Evolutionary conservation across 192 early-diverging fungal genomes (phyloP).

Genomic region (Umbelopsis ramanniana): DNA sequence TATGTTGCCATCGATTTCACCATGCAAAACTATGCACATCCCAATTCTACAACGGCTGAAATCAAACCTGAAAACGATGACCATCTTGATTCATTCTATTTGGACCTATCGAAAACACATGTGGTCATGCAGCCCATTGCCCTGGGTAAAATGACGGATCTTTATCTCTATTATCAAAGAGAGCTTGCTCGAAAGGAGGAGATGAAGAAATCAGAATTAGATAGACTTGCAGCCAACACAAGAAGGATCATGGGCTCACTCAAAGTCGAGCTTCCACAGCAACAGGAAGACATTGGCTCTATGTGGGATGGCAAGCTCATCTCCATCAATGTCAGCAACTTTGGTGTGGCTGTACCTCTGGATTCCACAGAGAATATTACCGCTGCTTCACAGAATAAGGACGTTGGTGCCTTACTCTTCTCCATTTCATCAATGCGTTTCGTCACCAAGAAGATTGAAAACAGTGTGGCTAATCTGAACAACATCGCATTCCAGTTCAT

Average conservation of each 20-base stretch:
- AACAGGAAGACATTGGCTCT: conserved; percentile 52
- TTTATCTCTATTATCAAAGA: conserved; percentile 67
- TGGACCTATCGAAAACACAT: conserved; percentile 65
- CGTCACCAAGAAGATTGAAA: conserved; percentile 60
- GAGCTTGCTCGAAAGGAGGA: conserved; percentile 65
- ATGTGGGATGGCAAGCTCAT: conserved; percentile 61
- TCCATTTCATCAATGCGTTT: conserved; percentile 63
- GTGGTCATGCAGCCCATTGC: conserved; percentile 77
- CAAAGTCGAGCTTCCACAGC: conserved; percentile 54
- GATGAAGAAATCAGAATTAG: conserved; percentile 58
- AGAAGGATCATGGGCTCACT: conserved; percentile 67
- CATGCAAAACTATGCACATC: conserved; percentile 56
- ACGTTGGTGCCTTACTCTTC: conserved; percentile 65
- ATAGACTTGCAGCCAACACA: conserved; percentile 67
- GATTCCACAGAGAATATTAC: conserved; percentile 38
- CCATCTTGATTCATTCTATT: conserved; percentile 49
- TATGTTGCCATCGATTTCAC: conserved; percentile 68
- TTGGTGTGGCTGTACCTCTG: conserved; percentile 70
- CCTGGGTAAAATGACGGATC: conserved; percentile 63
- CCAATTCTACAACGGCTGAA: background rate
- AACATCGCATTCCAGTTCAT: conserved; percentile 75
- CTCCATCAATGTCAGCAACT: conserved; percentile 52
- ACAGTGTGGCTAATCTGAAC: conserved; percentile 54
- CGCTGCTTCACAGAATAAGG: conserved; percentile 15
- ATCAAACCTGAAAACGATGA: conserved; percentile 22